Percentiles rank a stretch among this genome's conserved stretches.
Evolutionary conservation across 1,284 basidiomycete genomes (phyloP).

Genomic region (Peniophora sp.): DNA sequence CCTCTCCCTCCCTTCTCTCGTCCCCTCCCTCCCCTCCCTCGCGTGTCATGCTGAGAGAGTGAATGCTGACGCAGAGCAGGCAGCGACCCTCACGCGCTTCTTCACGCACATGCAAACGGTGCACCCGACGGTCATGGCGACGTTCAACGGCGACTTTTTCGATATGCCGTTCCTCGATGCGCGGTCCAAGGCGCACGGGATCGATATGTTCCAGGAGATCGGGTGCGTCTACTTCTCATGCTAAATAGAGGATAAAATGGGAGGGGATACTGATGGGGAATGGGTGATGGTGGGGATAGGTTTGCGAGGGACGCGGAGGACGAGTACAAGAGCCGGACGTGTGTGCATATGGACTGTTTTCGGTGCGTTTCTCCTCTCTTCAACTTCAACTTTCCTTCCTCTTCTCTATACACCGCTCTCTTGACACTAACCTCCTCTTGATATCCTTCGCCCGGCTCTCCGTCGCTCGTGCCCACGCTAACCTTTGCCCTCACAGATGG

Average conservation of each 20-base stretch:
- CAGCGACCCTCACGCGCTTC: conserved; percentile 77
- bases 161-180: conserved; percentile 98
- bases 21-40: background rate
- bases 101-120: conserved; percentile 92
- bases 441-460: too few species aligned
- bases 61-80: conserved; percentile 39
- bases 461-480: too few species aligned
- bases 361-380: conserved; percentile 25
- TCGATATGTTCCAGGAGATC: conserved; percentile 95
- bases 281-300: too few species aligned
- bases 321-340: conserved; percentile 92
- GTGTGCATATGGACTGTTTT: conserved; percentile 99
- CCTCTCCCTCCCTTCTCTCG: too few species aligned
- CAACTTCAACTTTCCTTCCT: too few species aligned
- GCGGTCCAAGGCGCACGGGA: conserved; percentile 80
- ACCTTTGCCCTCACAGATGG: conserved; percentile 40
- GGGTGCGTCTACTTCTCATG: conserved; percentile 33
- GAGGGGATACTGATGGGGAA: too few species aligned
- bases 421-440: too few species aligned
- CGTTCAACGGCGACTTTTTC: conserved; percentile 99
- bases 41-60: background rate
- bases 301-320: conserved; percentile 90
- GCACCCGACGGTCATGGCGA: conserved; percentile 95
- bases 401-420: too few species aligned
- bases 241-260: too few species aligned